Evolutionary conservation across 768 basidiomycete genomes (phyloP), one percentile per base, ranked within the genome.

Genomic region (Cystoderma amianthinum): DNA sequence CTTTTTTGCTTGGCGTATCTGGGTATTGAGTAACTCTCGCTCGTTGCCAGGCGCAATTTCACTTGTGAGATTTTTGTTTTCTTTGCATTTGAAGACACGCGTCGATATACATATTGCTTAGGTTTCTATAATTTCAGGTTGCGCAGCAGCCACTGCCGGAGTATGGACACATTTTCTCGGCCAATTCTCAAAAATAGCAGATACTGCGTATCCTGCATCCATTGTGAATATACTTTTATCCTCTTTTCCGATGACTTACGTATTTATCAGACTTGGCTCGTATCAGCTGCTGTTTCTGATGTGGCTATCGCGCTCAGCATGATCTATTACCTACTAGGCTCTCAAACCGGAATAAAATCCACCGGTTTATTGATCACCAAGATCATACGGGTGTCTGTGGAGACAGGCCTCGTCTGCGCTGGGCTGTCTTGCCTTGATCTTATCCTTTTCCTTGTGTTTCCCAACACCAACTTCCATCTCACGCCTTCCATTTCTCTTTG

Each of bases 361-460:
- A 57, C 56, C 13, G 48, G 49, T 21, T 39, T 46, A 2, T 36
- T 51, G 17, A 32, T 50, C 2, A 11, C 42, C 5, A 57, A 51
- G 36, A 41, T 57, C 32, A 47, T 57, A 12, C 32, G 51, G 2
- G 19, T 57, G 4, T 48, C 50, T 7, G 37, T 57, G 17, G 54
- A 57, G 42, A 57, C 55, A 2, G 55, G 55, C 9, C 22, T 49
- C n/a, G 25, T 55, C 7, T 49, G 47, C 32, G 51, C 55, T 12
- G 41, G 48, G 6, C 44, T 53, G 32, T 51, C 55, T 3, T 36
- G 49, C 30, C 25, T 55, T 2, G 52, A 55, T 33, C 42, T 57
- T 4, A 9, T 44, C 16, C 38, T 57, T 28, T 57, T 47, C 44
- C 20, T 55, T 13, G 41, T 41, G 2, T 53, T 48, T 38, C 17